Base-by-base conservation (phyloP, 2,329 filamentous ascomycete genomes). In the Talaromyces sp. region DNA sequence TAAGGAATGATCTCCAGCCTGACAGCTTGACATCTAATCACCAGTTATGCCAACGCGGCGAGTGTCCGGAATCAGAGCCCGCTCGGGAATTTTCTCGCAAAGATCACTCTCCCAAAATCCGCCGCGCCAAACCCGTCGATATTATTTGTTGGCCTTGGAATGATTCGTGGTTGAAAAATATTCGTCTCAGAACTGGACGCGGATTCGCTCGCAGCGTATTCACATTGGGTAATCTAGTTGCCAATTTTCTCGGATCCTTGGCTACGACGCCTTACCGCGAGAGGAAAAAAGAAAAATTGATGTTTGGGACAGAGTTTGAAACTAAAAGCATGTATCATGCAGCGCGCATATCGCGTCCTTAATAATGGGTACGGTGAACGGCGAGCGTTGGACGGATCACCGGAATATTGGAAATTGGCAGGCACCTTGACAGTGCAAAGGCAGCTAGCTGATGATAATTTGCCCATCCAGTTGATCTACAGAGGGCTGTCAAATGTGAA, bases 11-110 rank as follows among this genome's bases (percentile, higher is more conserved):
- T 54, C 58, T 52, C 49, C 13, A 26, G 17, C 24, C 26, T 52
- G 49, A 52, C 49, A 51, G 26, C 58, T 35, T 24, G 26, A 21
- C 43, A 38, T 27, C 38, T 13, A 24, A 41, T 4, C 10, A 54
- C 29, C 35, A 17, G 31, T 46, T 21, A 43, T 41, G 24, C 7
- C 17, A 26, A 56, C n/a, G 41, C 24, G 41, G 41, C 19, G 26
- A 56, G 53, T 31, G 31, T 19, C 26, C 32, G 19, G 27, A 55
- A 55, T 38, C 19, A 55, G 19, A 21, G 31, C 38, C 43, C 32
- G 41, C 21, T 60, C 59, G 59, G 59, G 53, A 57, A 56, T 38
- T 60, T 60, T 53, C 10, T 46, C 29, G 10, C 24, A 21, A 49
- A 56, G 38, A 49, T 59, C 41, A 50, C 21, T 21, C 46, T 38